Conservation (phyloP, 148 eudicot species). For the Heliosperma pusillum region DNA sequence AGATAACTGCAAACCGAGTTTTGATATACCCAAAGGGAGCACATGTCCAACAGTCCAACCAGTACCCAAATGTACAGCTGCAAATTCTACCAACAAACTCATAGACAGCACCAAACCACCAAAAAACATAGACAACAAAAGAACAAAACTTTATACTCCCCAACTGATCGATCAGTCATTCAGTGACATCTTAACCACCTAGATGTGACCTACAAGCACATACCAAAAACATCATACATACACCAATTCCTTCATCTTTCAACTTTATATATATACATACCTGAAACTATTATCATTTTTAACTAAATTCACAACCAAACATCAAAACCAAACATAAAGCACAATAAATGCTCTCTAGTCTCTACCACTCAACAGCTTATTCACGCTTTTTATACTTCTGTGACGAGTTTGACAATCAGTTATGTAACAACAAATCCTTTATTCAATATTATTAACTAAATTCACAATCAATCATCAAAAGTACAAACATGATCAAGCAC, state of each 20-base stretch:
- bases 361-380: too few species aligned
- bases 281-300: not conserved
- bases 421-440: too few species aligned
- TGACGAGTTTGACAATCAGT: too few species aligned
- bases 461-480: too few species aligned
- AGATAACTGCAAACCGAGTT: too few species aligned
- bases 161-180: not conserved
- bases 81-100: not conserved
- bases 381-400: too few species aligned
- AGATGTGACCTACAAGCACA: constrained; percentile 11
- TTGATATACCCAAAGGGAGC: too few species aligned
- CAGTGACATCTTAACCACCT: not conserved
- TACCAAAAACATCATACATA: not conserved
- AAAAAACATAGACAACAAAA: not conserved
- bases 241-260: not conserved
- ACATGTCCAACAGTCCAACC: too few species aligned
- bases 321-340: not conserved
- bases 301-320: not conserved
- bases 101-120: constrained; percentile 9
- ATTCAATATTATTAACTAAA: too few species aligned
- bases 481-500: too few species aligned
- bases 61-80: not conserved
- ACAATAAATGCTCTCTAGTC: not conserved
- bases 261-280: not conserved
- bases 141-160: not conserved